These are phyloP conservation scores for Trichoderma atroviride DNA, from an alignment of 2,329 filamentous ascomycete species.

Conservation along the genomic window DNA sequence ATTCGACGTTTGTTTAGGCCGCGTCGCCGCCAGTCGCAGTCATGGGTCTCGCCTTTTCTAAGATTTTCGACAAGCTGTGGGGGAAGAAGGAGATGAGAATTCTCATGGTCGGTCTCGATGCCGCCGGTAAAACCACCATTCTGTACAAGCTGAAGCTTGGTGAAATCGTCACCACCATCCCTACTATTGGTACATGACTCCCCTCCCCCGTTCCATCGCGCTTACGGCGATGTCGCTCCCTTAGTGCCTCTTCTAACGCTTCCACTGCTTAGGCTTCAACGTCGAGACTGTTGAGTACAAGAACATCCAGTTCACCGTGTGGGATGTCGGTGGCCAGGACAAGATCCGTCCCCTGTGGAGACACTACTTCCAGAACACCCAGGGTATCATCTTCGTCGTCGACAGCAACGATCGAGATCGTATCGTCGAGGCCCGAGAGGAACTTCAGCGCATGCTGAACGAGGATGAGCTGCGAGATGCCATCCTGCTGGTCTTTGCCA, in stretches of 20 bases:
- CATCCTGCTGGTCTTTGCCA: slow-evolving; percentile 95
- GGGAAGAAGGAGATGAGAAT: slow-evolving; percentile 99
- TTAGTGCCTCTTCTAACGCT: slow-evolving; percentile 10
- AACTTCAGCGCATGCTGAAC: slow-evolving; percentile 97
- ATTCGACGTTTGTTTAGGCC: slow-evolving; percentile 31
- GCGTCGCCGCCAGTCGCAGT: slow-evolving; percentile 57
- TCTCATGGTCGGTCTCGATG: slow-evolving; percentile 99
- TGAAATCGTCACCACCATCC: slow-evolving; percentile 98
- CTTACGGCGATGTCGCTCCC: background rate
- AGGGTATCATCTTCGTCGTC: slow-evolving; percentile 99
- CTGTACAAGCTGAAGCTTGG: slow-evolving; percentile 99
- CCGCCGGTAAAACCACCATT: slow-evolving; percentile 99
- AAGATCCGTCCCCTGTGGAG: slow-evolving; percentile 99
- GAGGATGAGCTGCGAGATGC: slow-evolving; percentile 98
- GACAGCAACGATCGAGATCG: slow-evolving; percentile 98
- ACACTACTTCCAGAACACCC: slow-evolving; percentile 99
- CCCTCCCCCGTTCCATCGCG: background rate
- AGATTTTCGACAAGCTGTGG: slow-evolving; percentile 94
- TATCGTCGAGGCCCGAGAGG: slow-evolving; percentile 94
- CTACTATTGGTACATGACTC: slow-evolving; percentile 79
- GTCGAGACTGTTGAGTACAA: slow-evolving; percentile 99
- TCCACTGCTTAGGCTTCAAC: slow-evolving; percentile 77
- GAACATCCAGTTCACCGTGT: slow-evolving; percentile 99
- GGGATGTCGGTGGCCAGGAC: slow-evolving; percentile 99
- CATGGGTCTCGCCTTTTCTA: slow-evolving; percentile 98